A percentile compares a stretch with the other conserved stretches of the same genome.
phyloP scores from a whole-genome alignment of 441 rosid genomes.

The Breynia disticha region DNA sequence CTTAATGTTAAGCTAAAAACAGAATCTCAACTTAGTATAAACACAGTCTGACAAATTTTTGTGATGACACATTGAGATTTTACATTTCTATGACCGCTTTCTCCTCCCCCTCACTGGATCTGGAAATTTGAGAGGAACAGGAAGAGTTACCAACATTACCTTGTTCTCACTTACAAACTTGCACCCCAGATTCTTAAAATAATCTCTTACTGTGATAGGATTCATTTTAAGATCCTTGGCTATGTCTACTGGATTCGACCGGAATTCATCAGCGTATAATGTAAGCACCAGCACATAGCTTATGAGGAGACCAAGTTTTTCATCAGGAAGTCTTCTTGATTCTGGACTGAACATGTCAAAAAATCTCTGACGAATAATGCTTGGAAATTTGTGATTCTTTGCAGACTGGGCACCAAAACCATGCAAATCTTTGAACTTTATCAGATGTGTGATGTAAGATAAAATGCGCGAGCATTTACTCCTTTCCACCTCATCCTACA shows the following conservation, averaged over 20 bases:
- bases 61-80: too few species aligned
- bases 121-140: constrained; percentile 61
- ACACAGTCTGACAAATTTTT: too few species aligned
- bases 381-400: constrained; percentile 52
- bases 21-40: too few species aligned
- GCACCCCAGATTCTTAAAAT: constrained; percentile 74
- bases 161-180: constrained; percentile 31
- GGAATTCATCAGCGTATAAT: constrained; percentile 59
- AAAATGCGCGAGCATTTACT: constrained; percentile 32
- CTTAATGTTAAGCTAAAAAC: too few species aligned
- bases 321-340: constrained; percentile 30
- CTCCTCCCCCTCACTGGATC: constrained; percentile 19
- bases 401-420: constrained; percentile 44
- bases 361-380: constrained; percentile 43
- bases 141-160: constrained; percentile 32
- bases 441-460: constrained; percentile 55
- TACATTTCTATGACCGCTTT: neutral
- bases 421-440: constrained; percentile 66
- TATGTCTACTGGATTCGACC: constrained; percentile 50
- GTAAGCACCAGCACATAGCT: constrained; percentile 72
- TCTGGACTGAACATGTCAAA: constrained; percentile 38
- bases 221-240: constrained; percentile 63
- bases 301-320: constrained; percentile 50
- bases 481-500: constrained; percentile 54
- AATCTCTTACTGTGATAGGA: constrained; percentile 29